Evolutionary conservation across 805 yeast genomes (phyloP).

Genomic region (Candida pseudofarinosa): DNA sequence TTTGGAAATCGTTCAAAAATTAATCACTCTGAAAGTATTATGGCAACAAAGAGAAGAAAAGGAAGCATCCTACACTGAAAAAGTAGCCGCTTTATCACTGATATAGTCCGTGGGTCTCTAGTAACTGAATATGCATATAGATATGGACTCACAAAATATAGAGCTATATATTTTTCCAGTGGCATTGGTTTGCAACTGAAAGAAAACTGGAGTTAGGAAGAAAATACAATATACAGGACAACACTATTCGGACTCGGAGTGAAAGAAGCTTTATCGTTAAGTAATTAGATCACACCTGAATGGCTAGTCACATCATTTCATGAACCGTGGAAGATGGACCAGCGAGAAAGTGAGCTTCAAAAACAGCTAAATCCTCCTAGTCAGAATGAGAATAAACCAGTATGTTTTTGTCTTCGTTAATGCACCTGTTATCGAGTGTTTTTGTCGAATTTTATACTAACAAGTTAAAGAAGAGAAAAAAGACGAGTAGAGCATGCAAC

Average conservation of each 20-base stretch:
- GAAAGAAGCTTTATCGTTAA: not conserved
- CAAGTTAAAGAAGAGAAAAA: slow-evolving; percentile 38
- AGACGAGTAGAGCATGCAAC: slow-evolving; percentile 82
- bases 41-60: too few relatives aligned
- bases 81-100: too few relatives aligned
- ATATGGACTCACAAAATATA: too few relatives aligned
- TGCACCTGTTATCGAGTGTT: not conserved
- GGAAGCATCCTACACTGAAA: too few relatives aligned
- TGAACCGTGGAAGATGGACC: not conserved
- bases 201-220: too few relatives aligned
- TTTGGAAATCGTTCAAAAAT: too few relatives aligned
- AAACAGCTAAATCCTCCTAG: not conserved
- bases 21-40: too few relatives aligned
- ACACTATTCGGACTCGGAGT: not conserved
- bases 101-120: too few relatives aligned
- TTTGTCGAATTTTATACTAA: not conserved
- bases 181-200: too few relatives aligned
- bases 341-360: not conserved
- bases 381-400: not conserved
- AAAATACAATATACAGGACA: too few relatives aligned
- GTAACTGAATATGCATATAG: too few relatives aligned
- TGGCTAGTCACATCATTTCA: not conserved
- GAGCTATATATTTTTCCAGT: too few relatives aligned
- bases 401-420: slow-evolving; percentile 1
- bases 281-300: not conserved